Base-by-base conservation (phyloP, 345 rosid species). In the Theobroma cacao region DNA sequence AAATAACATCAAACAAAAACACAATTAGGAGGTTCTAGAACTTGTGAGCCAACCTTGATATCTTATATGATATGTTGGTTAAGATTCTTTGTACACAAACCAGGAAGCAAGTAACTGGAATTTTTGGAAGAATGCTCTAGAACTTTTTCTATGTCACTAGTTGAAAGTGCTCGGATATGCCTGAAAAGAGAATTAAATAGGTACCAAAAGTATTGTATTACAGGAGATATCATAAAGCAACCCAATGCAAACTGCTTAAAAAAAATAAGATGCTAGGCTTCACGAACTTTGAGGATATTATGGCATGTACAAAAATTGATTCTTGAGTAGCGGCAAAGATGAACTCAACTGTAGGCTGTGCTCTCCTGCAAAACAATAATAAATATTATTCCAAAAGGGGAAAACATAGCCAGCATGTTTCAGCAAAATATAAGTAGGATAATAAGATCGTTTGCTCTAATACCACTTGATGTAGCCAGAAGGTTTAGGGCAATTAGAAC, bases 321-420 rank as follows among this genome's bases (percentile, higher is more conserved):
- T 96, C 99, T 81, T 91, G 94, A 20, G 97, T 90, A 43, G 99
- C 98, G 86, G 99, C 88, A 89, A 96, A 96, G 78, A 94, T 82
- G 85, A 96, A 92, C 86, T 96, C 99, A 77, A 91, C 82, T 7
- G 92, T 88, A 60, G 93, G 98, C 64, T 86, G 97, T 66, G 97
- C 98, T 88, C 90, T 92, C 94, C 99, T 96, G 90, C 84, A 86
- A 76, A 83, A 83, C 55, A 30, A 73, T 55, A 24, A 58, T 3
- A 43, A 50, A 58, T 75, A 74, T 55, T 61, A 59, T 41, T 48
- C 59, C 45, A 79, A 59, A 64, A 53, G 2, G 67, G 68, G 20
- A 65, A 40, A 56, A 4, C n/a, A 61, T 3, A 55, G n/a, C 45
- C 28, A 20, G 10, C 24, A 15, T 20, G 22, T 52, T 1, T 14